Evolutionary conservation across 2,329 filamentous ascomycete species (phyloP).

Genomic region (Plectosphaerella plurivora): DNA sequence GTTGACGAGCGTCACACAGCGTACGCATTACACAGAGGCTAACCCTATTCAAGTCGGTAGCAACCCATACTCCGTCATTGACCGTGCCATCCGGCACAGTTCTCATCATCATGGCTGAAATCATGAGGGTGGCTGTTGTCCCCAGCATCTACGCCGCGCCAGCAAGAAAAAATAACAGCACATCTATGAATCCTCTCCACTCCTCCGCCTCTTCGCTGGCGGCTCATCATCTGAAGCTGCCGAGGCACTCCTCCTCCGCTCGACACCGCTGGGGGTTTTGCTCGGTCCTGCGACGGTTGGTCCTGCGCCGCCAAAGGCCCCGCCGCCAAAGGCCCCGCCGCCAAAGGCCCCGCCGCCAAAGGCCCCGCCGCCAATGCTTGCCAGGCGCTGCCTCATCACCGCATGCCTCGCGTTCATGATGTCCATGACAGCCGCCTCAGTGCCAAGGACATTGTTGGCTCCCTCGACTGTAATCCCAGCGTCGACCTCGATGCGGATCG

Average conservation of each 20-base stretch:
- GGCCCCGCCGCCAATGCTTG: conserved; percentile 2
- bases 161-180: neutral
- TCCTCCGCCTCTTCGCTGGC: conserved; percentile 4
- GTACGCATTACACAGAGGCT: no score
- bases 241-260: conserved; percentile 11
- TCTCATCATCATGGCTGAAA: no score
- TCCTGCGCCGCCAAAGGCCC: no score
- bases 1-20: no score
- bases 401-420: conserved; percentile 17
- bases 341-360: neutral
- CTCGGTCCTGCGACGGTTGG: no score
- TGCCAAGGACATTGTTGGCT: conserved; percentile 37
- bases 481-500: conserved; percentile 36
- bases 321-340: conserved; percentile 5
- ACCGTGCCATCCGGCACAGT: no score
- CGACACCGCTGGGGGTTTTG: conserved; percentile 4
- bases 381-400: conserved; percentile 17
- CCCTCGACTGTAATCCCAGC: conserved; percentile 42
- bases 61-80: no score
- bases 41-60: no score
- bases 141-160: no score
- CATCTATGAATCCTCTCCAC: neutral
- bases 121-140: no score
- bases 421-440: conserved; percentile 20
- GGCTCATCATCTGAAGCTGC: conserved; percentile 1